Conservation (phyloP, 345 rosid genomes). For the Ceriops zippeliana region DNA sequence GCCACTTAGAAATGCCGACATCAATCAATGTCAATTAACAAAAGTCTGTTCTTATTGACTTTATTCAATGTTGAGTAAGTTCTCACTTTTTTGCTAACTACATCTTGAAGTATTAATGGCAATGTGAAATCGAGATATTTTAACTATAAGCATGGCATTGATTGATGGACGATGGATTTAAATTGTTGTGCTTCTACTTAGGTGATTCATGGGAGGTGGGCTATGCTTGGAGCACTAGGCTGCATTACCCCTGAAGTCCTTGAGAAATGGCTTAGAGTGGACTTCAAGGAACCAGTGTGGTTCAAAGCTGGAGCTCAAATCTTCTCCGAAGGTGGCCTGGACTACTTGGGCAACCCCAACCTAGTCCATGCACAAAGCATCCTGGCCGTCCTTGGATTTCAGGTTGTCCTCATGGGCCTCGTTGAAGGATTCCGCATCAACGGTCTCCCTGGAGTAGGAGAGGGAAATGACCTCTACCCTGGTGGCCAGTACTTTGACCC, state of each 20-base stretch:
- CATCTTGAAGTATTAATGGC: no score
- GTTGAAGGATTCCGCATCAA: slow-evolving; percentile 96
- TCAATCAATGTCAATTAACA: no score
- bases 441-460: slow-evolving; percentile 88
- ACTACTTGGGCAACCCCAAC: slow-evolving; percentile 97
- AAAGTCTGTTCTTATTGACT: no score
- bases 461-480: slow-evolving; percentile 87
- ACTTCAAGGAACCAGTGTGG: slow-evolving; percentile 98
- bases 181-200: slow-evolving; percentile 12
- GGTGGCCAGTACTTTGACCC: slow-evolving; percentile 94
- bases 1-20: no score
- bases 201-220: slow-evolving; percentile 98
- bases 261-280: slow-evolving; percentile 71
- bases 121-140: no score
- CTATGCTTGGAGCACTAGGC: slow-evolving; percentile 93
- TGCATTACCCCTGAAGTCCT: slow-evolving; percentile 93
- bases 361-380: slow-evolving; percentile 98
- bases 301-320: slow-evolving; percentile 98
- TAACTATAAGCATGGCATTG: no score
- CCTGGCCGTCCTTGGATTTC: slow-evolving; percentile 84
- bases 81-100: no score
- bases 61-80: no score
- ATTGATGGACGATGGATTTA: no score
- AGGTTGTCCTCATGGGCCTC: slow-evolving; percentile 82
- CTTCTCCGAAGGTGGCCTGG: slow-evolving; percentile 95